These are phyloP conservation scores for Xenosphaeropsis pyriputrescens DNA, from an alignment of 2,329 filamentous ascomycete species.

Conservation along the genomic window DNA sequence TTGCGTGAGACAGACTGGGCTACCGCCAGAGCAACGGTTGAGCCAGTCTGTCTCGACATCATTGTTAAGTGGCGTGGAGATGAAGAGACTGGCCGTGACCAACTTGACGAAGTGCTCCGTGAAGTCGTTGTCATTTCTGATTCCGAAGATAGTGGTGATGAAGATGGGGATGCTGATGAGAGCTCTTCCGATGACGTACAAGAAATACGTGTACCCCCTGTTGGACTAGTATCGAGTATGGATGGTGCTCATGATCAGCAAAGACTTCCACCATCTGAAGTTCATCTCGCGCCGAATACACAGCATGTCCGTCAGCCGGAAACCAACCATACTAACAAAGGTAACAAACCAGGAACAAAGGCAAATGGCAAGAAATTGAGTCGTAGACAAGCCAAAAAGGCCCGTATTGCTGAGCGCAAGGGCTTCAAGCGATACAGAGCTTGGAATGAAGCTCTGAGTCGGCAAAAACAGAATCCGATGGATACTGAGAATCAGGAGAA, in stretches of 20 bases:
- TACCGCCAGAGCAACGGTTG: slow-evolving; percentile 45
- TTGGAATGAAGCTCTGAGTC: slow-evolving; percentile 16
- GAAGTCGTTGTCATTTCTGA: slow-evolving; percentile 48
- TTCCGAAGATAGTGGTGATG: slow-evolving; percentile 15
- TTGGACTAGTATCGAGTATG: too few relatives aligned
- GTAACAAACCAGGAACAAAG: neutral
- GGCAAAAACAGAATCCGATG: slow-evolving; percentile 6
- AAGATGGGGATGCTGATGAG: neutral
- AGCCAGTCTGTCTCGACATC: slow-evolving; percentile 44
- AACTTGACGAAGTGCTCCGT: slow-evolving; percentile 50
- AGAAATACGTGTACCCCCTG: slow-evolving; percentile 3
- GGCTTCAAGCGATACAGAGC: slow-evolving; percentile 19
- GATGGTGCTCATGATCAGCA: slow-evolving; percentile 2
- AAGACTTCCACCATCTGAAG: neutral
- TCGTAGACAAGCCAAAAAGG: slow-evolving; percentile 1
- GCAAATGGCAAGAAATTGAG: slow-evolving; percentile 8
- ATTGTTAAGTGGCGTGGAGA: slow-evolving; percentile 61
- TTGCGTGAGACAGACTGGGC: slow-evolving; percentile 41
- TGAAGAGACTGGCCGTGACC: slow-evolving; percentile 52
- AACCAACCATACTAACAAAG: neutral
- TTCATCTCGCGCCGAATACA: too few relatives aligned
- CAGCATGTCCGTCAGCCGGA: too few relatives aligned
- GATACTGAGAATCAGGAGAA: neutral
- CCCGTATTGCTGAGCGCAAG: slow-evolving; percentile 5
- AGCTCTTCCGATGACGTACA: slow-evolving; percentile 6